Evolutionary conservation across 345 rosid genomes (phyloP).

Genomic region (Moricandia arvensis): DNA sequence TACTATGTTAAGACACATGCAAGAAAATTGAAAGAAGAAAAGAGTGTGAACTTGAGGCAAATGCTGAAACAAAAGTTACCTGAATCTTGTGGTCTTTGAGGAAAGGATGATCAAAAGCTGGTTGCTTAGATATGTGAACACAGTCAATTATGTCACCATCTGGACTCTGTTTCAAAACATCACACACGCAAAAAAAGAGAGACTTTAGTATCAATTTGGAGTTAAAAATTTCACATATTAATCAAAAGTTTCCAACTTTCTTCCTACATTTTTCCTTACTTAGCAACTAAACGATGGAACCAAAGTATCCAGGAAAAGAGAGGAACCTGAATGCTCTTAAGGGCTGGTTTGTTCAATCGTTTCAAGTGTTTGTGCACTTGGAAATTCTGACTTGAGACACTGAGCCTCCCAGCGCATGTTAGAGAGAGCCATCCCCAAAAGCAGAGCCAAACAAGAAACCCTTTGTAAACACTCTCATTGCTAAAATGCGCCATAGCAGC

Average conservation of each 20-base stretch:
- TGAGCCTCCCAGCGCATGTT: conserved; percentile 55
- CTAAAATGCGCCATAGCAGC: conserved; percentile 40
- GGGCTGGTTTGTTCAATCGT: conserved; percentile 78
- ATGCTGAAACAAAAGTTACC: conserved; percentile 33
- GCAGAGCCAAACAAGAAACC: conserved; percentile 43
- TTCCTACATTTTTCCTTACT: conserved; percentile 26
- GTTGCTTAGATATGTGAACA: conserved; percentile 58
- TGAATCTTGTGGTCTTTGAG: conserved; percentile 77
- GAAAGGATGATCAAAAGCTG: conserved; percentile 78
- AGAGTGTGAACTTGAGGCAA: neutral
- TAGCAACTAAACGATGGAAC: neutral
- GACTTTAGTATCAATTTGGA: neutral
- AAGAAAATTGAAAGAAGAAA: too few species aligned
- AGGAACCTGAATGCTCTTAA: conserved; percentile 65
- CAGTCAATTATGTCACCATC: conserved; percentile 81
- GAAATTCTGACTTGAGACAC: conserved; percentile 59
- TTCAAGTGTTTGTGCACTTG: conserved; percentile 81
- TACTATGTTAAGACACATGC: neutral
- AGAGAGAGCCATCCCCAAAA: conserved; percentile 48
- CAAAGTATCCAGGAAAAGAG: neutral
- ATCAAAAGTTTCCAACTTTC: conserved; percentile 13
- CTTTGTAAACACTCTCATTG: conserved; percentile 28
- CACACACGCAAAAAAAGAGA: conserved; percentile 7
- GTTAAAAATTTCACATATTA: neutral
- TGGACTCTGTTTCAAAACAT: conserved; percentile 41